Evolutionary conservation across 768 basidiomycete genomes (phyloP), one percentile per base, ranked within the genome.

Genomic region (Panaeolus papilionaceus): DNA sequence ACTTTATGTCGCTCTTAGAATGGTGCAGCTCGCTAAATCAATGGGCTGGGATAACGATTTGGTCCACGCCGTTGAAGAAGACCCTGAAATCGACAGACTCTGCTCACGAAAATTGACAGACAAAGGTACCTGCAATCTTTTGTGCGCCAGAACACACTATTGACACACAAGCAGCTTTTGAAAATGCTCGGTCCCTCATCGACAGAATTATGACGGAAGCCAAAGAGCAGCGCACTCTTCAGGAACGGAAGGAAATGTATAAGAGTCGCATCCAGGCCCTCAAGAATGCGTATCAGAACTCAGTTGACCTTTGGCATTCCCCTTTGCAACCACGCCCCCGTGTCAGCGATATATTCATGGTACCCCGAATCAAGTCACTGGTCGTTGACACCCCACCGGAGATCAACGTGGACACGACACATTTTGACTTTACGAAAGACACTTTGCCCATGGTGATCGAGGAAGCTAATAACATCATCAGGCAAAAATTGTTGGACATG

Each of bases 21-120:
- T 71, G 8, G 37, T 69, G 10, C 65, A 68, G 12, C 58, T 54
- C 26, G 39, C 65, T 16, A 49, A 61, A 45, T 58, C 51, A 12
- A 26, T 67, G 44, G 68, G 68, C 39, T 71, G 70, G 70, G 68
- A 42, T 8, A 66, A 64, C 4, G 68, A 68, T 28, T 26, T 68
- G n/a, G n/a, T 38, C 33, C 40, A 68, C 63, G 40, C 62, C 6
- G 37, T 64, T 20, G 61, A 18, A 10, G 20, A 66, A 5, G 28
- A 49, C 6, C 20, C 51, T 11, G 6, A 16, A 20, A 47, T 70
- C 6, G 62, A 40, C 16, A 65, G 65, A 49, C 28, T 64, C 16
- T 68, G 68, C 37, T 45, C 64, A 45, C 68, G 63, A 28, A 64
- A 71, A 11, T n/a, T 71, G 12, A 68, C 70, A 0, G 70, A 64